Percentiles rank a stretch among this genome's conserved stretches.
Evolutionary conservation across 176 grass and related monocot species (phyloP).

Genomic region (Melocanna baccifera): DNA sequence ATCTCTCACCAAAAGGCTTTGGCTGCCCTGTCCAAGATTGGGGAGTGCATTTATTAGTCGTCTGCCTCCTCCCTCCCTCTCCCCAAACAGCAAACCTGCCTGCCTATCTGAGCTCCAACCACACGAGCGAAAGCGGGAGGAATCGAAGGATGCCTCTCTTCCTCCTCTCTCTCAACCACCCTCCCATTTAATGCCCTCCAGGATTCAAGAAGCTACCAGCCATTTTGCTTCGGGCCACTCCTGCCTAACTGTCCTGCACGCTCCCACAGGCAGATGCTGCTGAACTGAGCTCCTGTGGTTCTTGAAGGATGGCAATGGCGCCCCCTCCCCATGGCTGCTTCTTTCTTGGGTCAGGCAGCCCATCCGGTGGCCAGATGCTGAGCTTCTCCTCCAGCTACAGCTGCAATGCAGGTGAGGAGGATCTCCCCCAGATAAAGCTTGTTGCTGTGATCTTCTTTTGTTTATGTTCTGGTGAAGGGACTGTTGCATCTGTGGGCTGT

Average conservation of each 20-base stretch:
- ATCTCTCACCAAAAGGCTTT: not conserved
- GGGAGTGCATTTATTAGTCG: not conserved
- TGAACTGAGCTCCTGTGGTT: not conserved
- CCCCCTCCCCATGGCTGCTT: not conserved
- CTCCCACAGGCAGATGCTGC: not conserved
- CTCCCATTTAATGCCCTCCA: conserved; percentile 13
- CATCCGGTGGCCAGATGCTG: not conserved
- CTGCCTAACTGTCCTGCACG: not conserved
- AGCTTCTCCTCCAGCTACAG: not conserved
- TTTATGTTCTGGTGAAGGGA: not conserved
- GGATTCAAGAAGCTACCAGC: not conserved
- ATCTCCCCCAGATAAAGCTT: no score
- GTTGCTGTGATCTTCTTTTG: not conserved
- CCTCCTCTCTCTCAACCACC: not conserved
- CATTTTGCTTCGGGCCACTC: not conserved
- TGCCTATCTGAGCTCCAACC: not conserved
- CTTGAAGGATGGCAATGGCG: conserved; percentile 8
- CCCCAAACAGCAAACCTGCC: not conserved
- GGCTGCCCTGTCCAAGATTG: not conserved
- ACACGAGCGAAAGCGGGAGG: not conserved
- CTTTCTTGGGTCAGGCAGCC: not conserved
- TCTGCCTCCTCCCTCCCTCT: not conserved
- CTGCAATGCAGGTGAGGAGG: not conserved
- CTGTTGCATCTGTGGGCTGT: conserved; percentile 8
- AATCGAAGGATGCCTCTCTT: not conserved